These are phyloP conservation scores for Parasarocladium wereldwijsianum DNA, from an alignment of 2,329 filamentous ascomycete species.

Conservation along the genomic window DNA sequence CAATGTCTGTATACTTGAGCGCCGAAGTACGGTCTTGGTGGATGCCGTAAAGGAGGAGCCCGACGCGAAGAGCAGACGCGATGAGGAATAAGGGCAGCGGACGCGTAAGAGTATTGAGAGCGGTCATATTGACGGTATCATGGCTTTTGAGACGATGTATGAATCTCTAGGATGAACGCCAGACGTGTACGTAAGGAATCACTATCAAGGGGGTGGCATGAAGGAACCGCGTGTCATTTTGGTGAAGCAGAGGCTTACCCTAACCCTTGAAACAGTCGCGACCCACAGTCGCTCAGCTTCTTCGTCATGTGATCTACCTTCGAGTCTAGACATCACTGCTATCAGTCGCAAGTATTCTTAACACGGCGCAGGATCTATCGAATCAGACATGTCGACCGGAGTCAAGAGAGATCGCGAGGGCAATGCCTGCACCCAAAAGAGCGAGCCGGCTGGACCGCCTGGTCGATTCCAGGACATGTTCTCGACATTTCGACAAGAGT, in stretches of 20 bases:
- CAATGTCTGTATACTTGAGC: conserved; percentile 96
- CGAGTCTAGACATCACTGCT: too few relatives aligned
- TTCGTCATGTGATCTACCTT: too few relatives aligned
- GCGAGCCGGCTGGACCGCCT: conserved; percentile 18
- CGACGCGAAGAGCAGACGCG: conserved; percentile 49
- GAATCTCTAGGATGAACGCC: too few relatives aligned
- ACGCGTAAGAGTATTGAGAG: conserved; percentile 13
- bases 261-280: too few relatives aligned
- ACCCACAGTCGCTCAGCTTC: too few relatives aligned
- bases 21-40: conserved; percentile 87
- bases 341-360: too few relatives aligned
- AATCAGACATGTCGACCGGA: conserved; percentile 21
- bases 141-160: conserved; percentile 1
- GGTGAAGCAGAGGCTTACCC: too few relatives aligned
- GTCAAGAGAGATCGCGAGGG: conserved; percentile 41
- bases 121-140: conserved; percentile 4
- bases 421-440: conserved; percentile 17
- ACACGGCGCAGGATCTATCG: not conserved
- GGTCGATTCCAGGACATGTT: conserved; percentile 59
- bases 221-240: too few relatives aligned
- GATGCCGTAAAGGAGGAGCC: conserved; percentile 73
- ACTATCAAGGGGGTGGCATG: too few relatives aligned
- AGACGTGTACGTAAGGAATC: too few relatives aligned
- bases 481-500: conserved; percentile 66
- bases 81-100: conserved; percentile 36